Evolutionary conservation across 257 asterid species (phyloP).

Genomic region (Plantago elongata): DNA sequence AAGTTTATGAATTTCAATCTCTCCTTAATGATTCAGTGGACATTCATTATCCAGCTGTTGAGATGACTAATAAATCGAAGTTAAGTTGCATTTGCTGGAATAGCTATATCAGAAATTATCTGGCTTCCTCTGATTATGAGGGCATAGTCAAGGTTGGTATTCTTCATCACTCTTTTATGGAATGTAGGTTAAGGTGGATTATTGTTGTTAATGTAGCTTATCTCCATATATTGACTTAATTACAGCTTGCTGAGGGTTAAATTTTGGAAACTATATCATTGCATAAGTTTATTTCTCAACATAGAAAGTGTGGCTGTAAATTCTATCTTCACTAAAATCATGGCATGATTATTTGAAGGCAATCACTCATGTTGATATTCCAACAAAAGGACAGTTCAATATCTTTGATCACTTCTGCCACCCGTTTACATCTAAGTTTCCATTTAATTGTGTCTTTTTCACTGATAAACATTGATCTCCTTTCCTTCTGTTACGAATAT

Average conservation of each 20-base stretch:
- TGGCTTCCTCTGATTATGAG: slow-evolving; percentile 48
- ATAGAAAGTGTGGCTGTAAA: background rate
- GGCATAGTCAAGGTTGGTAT: slow-evolving; percentile 52
- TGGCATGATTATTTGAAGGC: no score
- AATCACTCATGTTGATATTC: no score
- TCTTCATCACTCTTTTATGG: background rate
- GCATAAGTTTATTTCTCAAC: background rate
- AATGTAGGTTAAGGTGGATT: background rate
- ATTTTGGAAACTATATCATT: background rate
- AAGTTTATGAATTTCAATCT: slow-evolving; percentile 38
- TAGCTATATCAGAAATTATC: slow-evolving; percentile 38
- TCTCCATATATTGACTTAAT: background rate
- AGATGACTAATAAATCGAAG: slow-evolving; percentile 40
- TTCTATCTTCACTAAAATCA: background rate
- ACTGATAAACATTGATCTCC: no score
- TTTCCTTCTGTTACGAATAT: no score
- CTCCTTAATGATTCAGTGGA: slow-evolving; percentile 39
- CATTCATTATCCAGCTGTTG: slow-evolving; percentile 49
- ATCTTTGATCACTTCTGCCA: no score
- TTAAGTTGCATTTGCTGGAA: slow-evolving; percentile 59
- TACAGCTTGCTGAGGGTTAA: background rate
- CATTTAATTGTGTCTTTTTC: no score
- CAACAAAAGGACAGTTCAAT: no score
- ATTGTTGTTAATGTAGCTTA: background rate
- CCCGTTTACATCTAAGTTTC: no score